Evolutionary conservation across 306 rosid species (phyloP).

Genomic region (Dalbergia oliveri): DNA sequence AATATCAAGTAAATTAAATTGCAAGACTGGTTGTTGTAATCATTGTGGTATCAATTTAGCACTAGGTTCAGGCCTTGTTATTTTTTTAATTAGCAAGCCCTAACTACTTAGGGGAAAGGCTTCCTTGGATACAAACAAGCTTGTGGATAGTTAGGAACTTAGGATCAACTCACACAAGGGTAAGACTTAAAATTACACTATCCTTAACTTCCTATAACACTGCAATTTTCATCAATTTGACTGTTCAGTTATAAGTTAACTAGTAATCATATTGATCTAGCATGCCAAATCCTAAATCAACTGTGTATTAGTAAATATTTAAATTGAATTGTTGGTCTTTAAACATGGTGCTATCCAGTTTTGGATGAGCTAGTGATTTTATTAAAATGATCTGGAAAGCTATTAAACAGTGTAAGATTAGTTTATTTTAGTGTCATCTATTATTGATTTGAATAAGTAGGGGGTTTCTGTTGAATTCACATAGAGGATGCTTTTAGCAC

Average conservation of each 20-base stretch:
- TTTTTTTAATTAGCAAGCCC: constrained; percentile 23
- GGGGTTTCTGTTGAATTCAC: background rate
- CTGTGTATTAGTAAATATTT: constrained; percentile 1
- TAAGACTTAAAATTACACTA: background rate
- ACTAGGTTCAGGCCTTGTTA: constrained; percentile 1
- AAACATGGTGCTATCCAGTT: background rate
- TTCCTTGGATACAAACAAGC: constrained; percentile 1
- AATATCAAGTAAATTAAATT: constrained; percentile 1
- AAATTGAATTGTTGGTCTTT: background rate
- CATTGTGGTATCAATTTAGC: constrained; percentile 1
- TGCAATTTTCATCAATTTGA: background rate
- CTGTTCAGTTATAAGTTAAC: background rate
- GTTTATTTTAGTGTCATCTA: background rate
- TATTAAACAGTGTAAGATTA: constrained; percentile 10
- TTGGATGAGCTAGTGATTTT: background rate
- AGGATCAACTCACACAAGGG: background rate
- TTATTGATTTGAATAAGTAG: constrained; percentile 1
- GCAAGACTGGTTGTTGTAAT: constrained; percentile 1
- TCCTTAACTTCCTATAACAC: background rate
- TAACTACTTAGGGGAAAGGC: background rate
- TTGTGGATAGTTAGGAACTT: background rate
- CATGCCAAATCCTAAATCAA: constrained; percentile 20
- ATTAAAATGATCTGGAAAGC: background rate
- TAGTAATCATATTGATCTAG: constrained; percentile 30
- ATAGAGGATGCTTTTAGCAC: too few relatives aligned